Evolutionary conservation across 1,139 yeast genomes (phyloP), one percentile per base, ranked within the genome.

Genomic region (Arxiozyma slooffiae): DNA sequence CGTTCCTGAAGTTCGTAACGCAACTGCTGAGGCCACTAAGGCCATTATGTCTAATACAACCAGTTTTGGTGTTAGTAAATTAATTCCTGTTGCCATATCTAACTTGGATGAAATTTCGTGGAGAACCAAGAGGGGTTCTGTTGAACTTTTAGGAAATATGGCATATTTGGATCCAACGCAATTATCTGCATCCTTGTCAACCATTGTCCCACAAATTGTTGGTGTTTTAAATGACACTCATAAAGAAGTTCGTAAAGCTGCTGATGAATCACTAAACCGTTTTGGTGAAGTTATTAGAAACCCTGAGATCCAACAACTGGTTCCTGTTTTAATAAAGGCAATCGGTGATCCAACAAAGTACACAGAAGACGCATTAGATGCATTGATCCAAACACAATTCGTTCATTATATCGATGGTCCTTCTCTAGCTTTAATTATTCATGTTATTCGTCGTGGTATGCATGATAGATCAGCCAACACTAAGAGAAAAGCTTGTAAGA

Each of bases 381-480:
- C 87, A 37, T 77, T 94, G 62, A 82, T 90, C 56, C 81, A 80
- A 61, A 94, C 98, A 0, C 95, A 92, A 62, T 94, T 94, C 62
- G 96, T 89, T 47, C 98, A 94, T 69, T 94, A 90, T 67, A 92
- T 94, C 57, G 99, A 94, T 71, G 97, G 97, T 30, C 97, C 99
- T 2, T 90, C 97, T 1, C 76, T 94, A 63, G 98, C 99, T 0
- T 76, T 94, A 60, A 88, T 92, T 51, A 87, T 90, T 57, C 97
- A 90, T 64, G 97, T 94, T 49, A 82, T 92, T 49, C 94, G 88
- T 65, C 81, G 98, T 68, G 99, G 97, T 71, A 82, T 94, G 86
- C 81, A 79, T 53, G 97, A 90, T 58, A 76, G 98, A 61, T 85
- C 96, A 24, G 97, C 98, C 0, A 77, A 82, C 41, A 87, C 94